These are phyloP conservation scores for Salvia sclarea DNA, from an alignment of 305 asterid species.

Conservation along the genomic window DNA sequence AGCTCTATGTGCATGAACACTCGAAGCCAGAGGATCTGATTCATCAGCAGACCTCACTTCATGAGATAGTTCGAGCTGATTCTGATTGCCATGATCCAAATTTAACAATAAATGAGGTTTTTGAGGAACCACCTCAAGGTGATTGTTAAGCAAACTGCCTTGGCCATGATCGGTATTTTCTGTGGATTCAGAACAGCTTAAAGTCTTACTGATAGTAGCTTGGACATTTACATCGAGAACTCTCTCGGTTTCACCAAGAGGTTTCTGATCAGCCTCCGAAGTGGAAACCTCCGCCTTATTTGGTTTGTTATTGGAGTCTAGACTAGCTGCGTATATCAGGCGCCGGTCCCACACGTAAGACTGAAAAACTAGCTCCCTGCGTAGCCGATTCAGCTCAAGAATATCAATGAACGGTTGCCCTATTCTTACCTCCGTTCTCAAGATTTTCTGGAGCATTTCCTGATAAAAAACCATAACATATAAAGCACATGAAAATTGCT, in stretches of 20 bases:
- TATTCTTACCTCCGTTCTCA: slow-evolving; percentile 53
- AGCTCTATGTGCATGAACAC: slow-evolving; percentile 47
- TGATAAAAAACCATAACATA: slow-evolving; percentile 35
- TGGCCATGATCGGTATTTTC: slow-evolving; percentile 41
- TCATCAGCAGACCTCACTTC: slow-evolving; percentile 41
- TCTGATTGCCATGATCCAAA: slow-evolving; percentile 37
- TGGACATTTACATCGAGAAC: slow-evolving; percentile 36
- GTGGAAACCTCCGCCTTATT: slow-evolving; percentile 36
- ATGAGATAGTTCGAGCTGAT: slow-evolving; percentile 33
- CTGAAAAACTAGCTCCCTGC: slow-evolving; percentile 76
- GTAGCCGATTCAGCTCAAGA: slow-evolving; percentile 78
- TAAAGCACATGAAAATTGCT: slow-evolving; percentile 5
- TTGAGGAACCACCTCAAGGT: slow-evolving; percentile 37
- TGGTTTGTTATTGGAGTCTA: slow-evolving; percentile 42
- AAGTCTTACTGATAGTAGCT: slow-evolving; percentile 28
- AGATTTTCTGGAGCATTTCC: slow-evolving; percentile 65
- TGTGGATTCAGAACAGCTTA: slow-evolving; percentile 35
- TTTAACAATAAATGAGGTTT: slow-evolving; percentile 33
- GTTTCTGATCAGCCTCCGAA: slow-evolving; percentile 46
- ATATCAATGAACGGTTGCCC: slow-evolving; percentile 75
- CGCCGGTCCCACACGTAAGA: slow-evolving; percentile 93
- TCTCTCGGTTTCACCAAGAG: slow-evolving; percentile 40
- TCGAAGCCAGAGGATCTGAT: slow-evolving; percentile 47
- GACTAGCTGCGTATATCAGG: slow-evolving; percentile 61
- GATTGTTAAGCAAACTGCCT: slow-evolving; percentile 30